Percentiles rank a stretch among this genome's conserved stretches.
These are phyloP conservation scores for Fusarium staphyleae DNA, from an alignment of 2,329 filamentous ascomycete species.

Conservation along the genomic window DNA sequence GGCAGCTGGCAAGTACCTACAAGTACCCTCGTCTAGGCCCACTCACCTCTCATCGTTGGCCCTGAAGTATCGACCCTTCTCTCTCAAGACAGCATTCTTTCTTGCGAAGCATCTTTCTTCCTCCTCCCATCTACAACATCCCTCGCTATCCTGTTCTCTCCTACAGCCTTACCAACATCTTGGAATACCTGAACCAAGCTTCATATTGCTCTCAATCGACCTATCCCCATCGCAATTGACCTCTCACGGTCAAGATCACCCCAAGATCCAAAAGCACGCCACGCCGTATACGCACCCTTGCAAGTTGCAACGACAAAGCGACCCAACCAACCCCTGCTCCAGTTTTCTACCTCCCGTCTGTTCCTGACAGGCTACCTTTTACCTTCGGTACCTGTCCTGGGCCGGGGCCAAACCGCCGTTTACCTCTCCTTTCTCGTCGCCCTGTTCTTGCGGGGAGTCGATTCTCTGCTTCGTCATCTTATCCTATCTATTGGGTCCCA, in stretches of 20 bases:
- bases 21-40: background rate
- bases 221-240: slow-evolving; percentile 22
- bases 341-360: slow-evolving; percentile 38
- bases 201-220: background rate
- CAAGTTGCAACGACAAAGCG: slow-evolving; percentile 36
- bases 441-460: slow-evolving; percentile 41
- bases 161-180: background rate
- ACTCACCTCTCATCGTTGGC: background rate
- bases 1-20: background rate
- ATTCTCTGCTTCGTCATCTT: slow-evolving; percentile 40
- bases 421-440: slow-evolving; percentile 38
- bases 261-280: slow-evolving; percentile 37
- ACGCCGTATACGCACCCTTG: slow-evolving; percentile 38
- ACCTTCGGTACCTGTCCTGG: slow-evolving; percentile 16
- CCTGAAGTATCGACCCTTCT: background rate
- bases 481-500: slow-evolving; percentile 27
- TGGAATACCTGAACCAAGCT: background rate
- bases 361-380: slow-evolving; percentile 29
- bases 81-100: slow-evolving; percentile 19
- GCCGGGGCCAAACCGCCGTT: slow-evolving; percentile 23
- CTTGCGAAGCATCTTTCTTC: slow-evolving; percentile 13
- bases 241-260: slow-evolving; percentile 19
- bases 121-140: slow-evolving; percentile 11
- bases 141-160: slow-evolving; percentile 2
- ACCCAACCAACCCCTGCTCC: slow-evolving; percentile 36